phyloP scores from a whole-genome alignment of 768 basidiomycete genomes.

The Kwoniella mangroviensis region DNA sequence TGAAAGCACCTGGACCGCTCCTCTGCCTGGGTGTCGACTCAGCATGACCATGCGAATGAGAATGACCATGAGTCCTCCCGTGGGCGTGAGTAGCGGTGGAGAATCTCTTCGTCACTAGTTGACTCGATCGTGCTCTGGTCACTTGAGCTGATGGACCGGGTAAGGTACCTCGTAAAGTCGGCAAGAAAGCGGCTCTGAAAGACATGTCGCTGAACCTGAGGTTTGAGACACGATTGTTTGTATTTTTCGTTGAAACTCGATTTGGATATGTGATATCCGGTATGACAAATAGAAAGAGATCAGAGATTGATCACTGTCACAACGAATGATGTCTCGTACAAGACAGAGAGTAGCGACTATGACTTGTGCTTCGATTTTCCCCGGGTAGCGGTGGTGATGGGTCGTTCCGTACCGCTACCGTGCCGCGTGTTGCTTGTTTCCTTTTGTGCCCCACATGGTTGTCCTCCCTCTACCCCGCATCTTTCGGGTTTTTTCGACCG shows the following conservation, averaged over 20 bases:
- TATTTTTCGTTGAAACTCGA: no score
- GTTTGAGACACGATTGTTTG: not conserved
- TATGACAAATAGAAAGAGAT: not conserved
- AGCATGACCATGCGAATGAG: slow-evolving; percentile 4
- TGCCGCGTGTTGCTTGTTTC: not conserved
- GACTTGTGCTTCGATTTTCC: no score
- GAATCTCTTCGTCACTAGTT: not conserved
- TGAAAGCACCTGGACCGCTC: slow-evolving; percentile 29
- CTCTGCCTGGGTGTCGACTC: slow-evolving; percentile 5
- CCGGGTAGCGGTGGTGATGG: no score
- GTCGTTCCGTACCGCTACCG: not conserved
- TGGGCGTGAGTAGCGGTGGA: slow-evolving; percentile 11
- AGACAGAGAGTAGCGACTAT: not conserved
- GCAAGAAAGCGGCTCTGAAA: slow-evolving; percentile 15
- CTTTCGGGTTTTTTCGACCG: not conserved
- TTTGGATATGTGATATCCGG: no score
- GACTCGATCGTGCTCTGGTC: not conserved
- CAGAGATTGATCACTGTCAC: no score
- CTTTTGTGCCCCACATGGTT: not conserved
- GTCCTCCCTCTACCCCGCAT: not conserved
- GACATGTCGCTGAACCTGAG: slow-evolving; percentile 1
- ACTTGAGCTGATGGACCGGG: slow-evolving; percentile 4
- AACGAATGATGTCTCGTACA: not conserved
- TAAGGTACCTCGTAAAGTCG: slow-evolving; percentile 6
- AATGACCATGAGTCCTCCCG: not conserved